phyloP scores from a whole-genome alignment of 208 protist genomes.

The Leishmania braziliensis region DNA sequence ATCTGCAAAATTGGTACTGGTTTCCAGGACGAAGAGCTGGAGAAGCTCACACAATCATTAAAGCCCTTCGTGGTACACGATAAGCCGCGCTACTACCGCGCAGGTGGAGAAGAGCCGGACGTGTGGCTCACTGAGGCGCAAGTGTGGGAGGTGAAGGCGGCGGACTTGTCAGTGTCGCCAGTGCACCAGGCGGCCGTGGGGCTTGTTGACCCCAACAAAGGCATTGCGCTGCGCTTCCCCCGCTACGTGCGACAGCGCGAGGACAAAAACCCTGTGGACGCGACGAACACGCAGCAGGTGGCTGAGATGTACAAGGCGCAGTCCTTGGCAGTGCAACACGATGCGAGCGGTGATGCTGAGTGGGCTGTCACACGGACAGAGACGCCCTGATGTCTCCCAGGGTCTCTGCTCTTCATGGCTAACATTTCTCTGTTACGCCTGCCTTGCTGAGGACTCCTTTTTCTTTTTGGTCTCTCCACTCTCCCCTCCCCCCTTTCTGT shows the following conservation, averaged over 20 bases:
- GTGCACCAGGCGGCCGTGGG: conserved; percentile 95
- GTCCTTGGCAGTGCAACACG: conserved; percentile 59
- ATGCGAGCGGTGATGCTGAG: conserved; percentile 35
- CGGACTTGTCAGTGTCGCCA: conserved; percentile 98
- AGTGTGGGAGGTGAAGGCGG: conserved; percentile 99
- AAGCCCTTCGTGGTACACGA: conserved; percentile 53
- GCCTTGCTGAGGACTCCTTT: neutral
- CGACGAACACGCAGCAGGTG: conserved; percentile 94
- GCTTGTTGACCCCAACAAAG: conserved; percentile 85
- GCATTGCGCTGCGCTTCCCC: conserved; percentile 99
- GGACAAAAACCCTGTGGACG: conserved; percentile 97
- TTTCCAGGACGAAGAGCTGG: conserved; percentile 95
- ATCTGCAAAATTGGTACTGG: conserved; percentile 99
- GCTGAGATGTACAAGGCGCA: conserved; percentile 90
- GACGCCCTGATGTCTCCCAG: neutral
- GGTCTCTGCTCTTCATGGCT: neutral
- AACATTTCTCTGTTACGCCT: neutral
- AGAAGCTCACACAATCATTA: conserved; percentile 68
- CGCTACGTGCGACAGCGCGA: conserved; percentile 97
- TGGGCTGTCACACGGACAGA: neutral
- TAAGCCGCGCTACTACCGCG: conserved; percentile 85
- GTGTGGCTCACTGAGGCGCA: conserved; percentile 96
- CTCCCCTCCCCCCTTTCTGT: neutral
- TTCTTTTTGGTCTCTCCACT: neutral
- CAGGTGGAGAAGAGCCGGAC: conserved; percentile 80